These are phyloP conservation scores for Plectosphaerella sp. DNA, from an alignment of 2,329 filamentous ascomycete genomes.

Conservation along the genomic window DNA sequence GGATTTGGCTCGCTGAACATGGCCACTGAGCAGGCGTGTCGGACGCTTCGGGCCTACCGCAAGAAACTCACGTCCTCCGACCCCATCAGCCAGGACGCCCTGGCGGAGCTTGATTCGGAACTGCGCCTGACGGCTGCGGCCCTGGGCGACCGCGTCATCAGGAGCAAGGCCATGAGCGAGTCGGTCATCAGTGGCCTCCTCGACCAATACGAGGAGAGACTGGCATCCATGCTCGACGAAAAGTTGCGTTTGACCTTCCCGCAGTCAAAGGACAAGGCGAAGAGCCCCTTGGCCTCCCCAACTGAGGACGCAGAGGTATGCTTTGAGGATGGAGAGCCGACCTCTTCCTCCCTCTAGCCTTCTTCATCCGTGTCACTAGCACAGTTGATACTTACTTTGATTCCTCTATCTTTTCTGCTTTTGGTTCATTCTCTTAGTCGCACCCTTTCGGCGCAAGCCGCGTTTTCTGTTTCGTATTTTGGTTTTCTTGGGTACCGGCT, in stretches of 20 bases:
- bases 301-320: background rate
- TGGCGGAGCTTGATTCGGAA: slow-evolving; percentile 63
- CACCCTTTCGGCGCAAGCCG: background rate
- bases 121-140: slow-evolving; percentile 59
- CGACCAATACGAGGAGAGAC: slow-evolving; percentile 70
- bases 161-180: slow-evolving; percentile 52
- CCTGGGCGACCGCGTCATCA: slow-evolving; percentile 51
- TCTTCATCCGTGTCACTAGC: background rate
- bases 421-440: background rate
- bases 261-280: slow-evolving; percentile 22
- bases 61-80: slow-evolving; percentile 57
- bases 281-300: background rate
- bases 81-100: slow-evolving; percentile 49
- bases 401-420: background rate
- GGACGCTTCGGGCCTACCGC: slow-evolving; percentile 56
- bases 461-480: background rate
- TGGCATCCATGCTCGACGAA: slow-evolving; percentile 69
- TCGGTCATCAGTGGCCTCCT: slow-evolving; percentile 56
- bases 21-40: slow-evolving; percentile 61
- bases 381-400: too few species aligned
- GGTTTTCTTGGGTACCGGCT: background rate
- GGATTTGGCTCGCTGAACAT: slow-evolving; percentile 54
- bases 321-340: background rate
- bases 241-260: slow-evolving; percentile 51
- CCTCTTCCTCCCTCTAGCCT: background rate